Evolutionary conservation across 371 early-diverging fungal species (phyloP).

Genomic region (Rhizomucor pusillus): DNA sequence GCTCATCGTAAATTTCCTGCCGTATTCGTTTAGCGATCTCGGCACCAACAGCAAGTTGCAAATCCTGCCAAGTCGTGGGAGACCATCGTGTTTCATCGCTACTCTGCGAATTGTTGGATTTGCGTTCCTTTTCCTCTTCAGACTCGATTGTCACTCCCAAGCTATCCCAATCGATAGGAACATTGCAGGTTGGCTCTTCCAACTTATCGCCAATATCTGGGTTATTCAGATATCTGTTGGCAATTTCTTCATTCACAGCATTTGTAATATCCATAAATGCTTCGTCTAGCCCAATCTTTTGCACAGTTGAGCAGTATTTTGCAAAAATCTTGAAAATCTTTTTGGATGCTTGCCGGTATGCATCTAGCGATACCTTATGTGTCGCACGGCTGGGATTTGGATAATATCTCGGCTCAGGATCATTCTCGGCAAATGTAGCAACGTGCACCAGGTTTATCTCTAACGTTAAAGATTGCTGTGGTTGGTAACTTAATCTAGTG

Average conservation of each 20-base stretch:
- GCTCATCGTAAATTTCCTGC: constrained; percentile 58
- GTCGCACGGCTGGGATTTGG: constrained; percentile 62
- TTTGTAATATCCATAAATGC: constrained; percentile 85
- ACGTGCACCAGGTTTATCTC: constrained; percentile 84
- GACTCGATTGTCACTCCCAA: constrained; percentile 23
- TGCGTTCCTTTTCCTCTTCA: constrained; percentile 22
- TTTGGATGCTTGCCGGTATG: constrained; percentile 72
- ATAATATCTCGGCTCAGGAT: constrained; percentile 67
- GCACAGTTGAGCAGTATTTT: constrained; percentile 45
- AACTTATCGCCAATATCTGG: constrained; percentile 31
- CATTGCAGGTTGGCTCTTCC: constrained; percentile 23
- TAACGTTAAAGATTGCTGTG: constrained; percentile 12
- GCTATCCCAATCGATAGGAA: constrained; percentile 32
- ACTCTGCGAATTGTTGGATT: too few relatives aligned
- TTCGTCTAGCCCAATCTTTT: constrained; percentile 82
- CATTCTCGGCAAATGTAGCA: constrained; percentile 73
- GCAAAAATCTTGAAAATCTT: constrained; percentile 71
- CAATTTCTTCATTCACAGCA: constrained; percentile 57
- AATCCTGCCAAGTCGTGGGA: constrained; percentile 55
- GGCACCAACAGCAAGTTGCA: constrained; percentile 76
- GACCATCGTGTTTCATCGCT: constrained; percentile 2
- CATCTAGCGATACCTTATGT: constrained; percentile 89
- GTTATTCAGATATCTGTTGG: constrained; percentile 36
- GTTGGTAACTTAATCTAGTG: too few relatives aligned
- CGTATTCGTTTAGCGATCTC: constrained; percentile 69